Evolutionary conservation across 2,329 filamentous ascomycete species (phyloP), one percentile per base, ranked within the genome.

Genomic region (Emergomyces orientalis): DNA sequence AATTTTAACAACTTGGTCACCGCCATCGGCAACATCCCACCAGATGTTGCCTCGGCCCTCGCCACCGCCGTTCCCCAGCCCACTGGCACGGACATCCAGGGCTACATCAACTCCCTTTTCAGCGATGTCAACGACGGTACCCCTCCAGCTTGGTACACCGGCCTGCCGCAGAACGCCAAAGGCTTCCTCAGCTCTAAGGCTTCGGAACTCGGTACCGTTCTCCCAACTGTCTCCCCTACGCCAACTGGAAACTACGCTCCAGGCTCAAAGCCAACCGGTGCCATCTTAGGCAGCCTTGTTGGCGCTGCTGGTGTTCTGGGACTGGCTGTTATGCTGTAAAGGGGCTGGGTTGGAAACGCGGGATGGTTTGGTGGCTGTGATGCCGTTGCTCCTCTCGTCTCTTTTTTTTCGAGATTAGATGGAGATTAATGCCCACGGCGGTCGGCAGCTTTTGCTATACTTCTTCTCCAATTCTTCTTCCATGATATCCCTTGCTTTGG

Each of bases 241-340:
- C 17, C 47, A n/a, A 60, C 41, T 14, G 47, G 54, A 30, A 60
- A 52, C 45, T 25, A 43, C 34, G 34, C 59, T 8, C 22, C 58
- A 55, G 59, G 2, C 34, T 17, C 30, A 41, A 55, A 32, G 14
- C 59, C 63, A 39, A 39, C 58, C 59, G 62, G 63, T 22, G 64
- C 64, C 41, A 27, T 66, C 37, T 19, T 62, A 32, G 66, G 63
- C 47, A 61, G 62, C 43, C 30, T 67, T 34, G 65, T 63, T 49
- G 67, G 67, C 56, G 67, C 62, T 52, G 67, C 65, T 57, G 67
- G 67, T 55, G 56, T 67, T 6, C 61, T 68, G 30, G 67, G 67
- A 34, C 59, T 68, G 14, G 67, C 65, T 14, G 54, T 67, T 58
- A 59, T 59, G 49, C 49, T 68, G 60, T 68, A 67, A 63, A 59